Conservation (phyloP, 1,284 basidiomycete species). For the Ceraceosorus bombacis region DNA sequence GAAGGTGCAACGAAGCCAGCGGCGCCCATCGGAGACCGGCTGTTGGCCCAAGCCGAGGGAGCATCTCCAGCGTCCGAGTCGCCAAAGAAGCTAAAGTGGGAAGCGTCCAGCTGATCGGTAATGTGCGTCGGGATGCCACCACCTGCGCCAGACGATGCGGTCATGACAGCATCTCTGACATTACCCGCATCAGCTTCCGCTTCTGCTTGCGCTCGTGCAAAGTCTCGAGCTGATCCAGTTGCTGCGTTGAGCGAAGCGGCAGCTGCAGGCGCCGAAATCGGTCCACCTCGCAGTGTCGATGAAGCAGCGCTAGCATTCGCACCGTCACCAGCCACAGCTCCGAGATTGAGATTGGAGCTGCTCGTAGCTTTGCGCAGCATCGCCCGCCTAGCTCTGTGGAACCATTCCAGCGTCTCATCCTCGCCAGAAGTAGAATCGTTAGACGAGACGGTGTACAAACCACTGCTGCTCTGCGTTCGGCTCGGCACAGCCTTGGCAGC, state of each 20-base stretch:
- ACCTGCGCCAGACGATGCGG: conserved; percentile 22
- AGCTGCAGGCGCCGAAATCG: not conserved
- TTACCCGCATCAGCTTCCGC: conserved; percentile 29
- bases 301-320: no score
- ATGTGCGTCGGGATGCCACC: conserved; percentile 1
- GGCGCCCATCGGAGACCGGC: not conserved
- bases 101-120: not conserved
- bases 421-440: conserved; percentile 9
- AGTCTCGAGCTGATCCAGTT: not conserved
- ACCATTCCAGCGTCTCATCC: conserved; percentile 28
- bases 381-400: conserved; percentile 27
- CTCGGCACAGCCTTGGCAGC: not conserved
- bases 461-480: not conserved
- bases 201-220: conserved; percentile 17
- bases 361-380: conserved; percentile 8
- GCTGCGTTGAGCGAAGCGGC: not conserved
- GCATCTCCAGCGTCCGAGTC: not conserved
- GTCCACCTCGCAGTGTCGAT: no score
- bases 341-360: not conserved
- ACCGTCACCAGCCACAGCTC: no score
- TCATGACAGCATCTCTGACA: conserved; percentile 29
- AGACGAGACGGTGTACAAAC: no score
- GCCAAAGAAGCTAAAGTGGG: not conserved
- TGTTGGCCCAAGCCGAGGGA: not conserved
- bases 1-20: not conserved